Base-by-base conservation (phyloP, 2,329 filamentous ascomycete genomes). In the Zymoseptoria tritici region DNA sequence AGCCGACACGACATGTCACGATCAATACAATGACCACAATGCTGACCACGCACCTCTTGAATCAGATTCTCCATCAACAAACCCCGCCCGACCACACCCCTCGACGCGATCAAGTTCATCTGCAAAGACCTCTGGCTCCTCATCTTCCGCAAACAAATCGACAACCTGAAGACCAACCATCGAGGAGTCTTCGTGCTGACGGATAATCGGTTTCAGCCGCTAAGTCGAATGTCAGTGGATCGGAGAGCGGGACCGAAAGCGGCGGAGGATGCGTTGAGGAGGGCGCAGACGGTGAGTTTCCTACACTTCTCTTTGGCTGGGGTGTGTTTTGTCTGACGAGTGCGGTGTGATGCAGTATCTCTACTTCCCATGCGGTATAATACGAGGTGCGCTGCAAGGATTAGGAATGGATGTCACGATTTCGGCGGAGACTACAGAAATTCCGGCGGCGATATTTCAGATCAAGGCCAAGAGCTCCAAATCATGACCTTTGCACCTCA, bases 111-210 rank as follows among this genome's bases (percentile, higher is more conserved):
- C 74, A 99, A 99, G 75, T 97, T 99, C 72, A 81, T 99, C 55
- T 99, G 94, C 83, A 99, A 99, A 79, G 94, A 99, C 74, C 81
- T 99, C 52, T 99, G 94, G 94, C 91, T 86, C 36, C 81, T 97
- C 20, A 84, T 97, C 16, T 99, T 97, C 76, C 84, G 90, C 73
- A 99, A 99, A 77, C 95, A 97, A 75, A 90, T 99, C 71, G 94
- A 99, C 76, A 99, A 99, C 73, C 81, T 99, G 53, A 99, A 99
- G 78, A 99, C 94, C 8, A 99, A 99, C 72, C 94, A 99, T 74
- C 81, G 94, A 68, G 94, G 94, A 55, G 91, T 97, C 67, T 99
- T 97, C 75, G 94, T 99, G 51, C 79, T 99, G 56, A 97, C 93
- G 13, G 94, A 99, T 76, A 91, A 91, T 72, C 80, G 87, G 9